Percentiles rank a stretch among this genome's conserved stretches.
phyloP scores from a whole-genome alignment of 1,284 basidiomycete genomes.

The Ceratobasidium sp. region DNA sequence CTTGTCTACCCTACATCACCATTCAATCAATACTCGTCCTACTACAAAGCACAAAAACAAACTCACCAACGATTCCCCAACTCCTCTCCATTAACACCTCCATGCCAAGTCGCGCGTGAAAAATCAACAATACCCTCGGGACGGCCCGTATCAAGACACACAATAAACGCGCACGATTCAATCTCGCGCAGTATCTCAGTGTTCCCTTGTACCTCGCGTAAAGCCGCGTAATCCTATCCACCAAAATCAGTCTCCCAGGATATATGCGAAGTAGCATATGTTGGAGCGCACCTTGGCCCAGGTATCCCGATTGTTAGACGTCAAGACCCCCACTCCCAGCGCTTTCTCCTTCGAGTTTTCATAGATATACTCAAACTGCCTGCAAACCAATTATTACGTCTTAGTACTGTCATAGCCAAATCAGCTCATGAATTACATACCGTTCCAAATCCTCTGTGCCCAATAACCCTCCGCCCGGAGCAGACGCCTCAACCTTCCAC shows the following conservation, averaged over 20 bases:
- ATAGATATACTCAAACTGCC: slow-evolving; percentile 80
- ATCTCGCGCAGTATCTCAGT: slow-evolving; percentile 73
- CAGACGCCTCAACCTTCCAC: slow-evolving; percentile 75
- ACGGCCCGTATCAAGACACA: slow-evolving; percentile 76
- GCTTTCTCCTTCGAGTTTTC: slow-evolving; percentile 69
- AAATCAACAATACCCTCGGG: slow-evolving; percentile 67
- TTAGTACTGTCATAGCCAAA: not conserved
- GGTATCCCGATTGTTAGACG: slow-evolving; percentile 80
- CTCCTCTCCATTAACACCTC: slow-evolving; percentile 59
- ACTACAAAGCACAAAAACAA: no score
- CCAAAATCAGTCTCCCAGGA: not conserved
- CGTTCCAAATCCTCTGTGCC: slow-evolving; percentile 75
- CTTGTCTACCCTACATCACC: slow-evolving; percentile 70
- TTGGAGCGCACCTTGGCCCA: slow-evolving; percentile 76
- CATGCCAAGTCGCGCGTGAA: slow-evolving; percentile 79
- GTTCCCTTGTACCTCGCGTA: slow-evolving; percentile 66
- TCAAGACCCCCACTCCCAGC: slow-evolving; percentile 79
- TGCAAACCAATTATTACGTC: slow-evolving; percentile 50
- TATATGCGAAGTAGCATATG: not conserved
- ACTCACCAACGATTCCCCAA: slow-evolving; percentile 69
- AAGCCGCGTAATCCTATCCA: slow-evolving; percentile 69
- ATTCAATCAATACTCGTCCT: not conserved
- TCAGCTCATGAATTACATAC: slow-evolving; percentile 55
- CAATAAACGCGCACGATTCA: slow-evolving; percentile 82
- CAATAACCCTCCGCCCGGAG: slow-evolving; percentile 66